Evolutionary conservation across 2,329 filamentous ascomycete genomes (phyloP).

Genomic region (Dactylellina parvicollis): DNA sequence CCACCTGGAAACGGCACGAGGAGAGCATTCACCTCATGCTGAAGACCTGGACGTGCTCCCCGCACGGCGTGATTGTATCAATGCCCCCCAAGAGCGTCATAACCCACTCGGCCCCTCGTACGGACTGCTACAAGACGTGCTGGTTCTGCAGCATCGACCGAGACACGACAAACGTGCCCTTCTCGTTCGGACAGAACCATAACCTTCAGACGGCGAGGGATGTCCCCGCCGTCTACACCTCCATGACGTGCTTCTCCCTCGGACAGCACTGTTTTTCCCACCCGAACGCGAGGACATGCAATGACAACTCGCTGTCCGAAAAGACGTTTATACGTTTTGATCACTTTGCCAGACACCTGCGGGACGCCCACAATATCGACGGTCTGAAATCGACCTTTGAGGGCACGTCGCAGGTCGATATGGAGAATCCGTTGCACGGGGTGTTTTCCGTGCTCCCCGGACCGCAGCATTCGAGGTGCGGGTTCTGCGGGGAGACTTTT

Average conservation of each 20-base stretch:
- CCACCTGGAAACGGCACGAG: constrained; percentile 51
- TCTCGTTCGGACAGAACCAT: constrained; percentile 31
- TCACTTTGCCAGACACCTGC: constrained; percentile 46
- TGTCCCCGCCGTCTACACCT: constrained; percentile 29
- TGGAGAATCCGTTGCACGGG: constrained; percentile 27
- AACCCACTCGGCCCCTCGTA: neutral
- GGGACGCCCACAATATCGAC: constrained; percentile 46
- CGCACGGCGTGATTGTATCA: constrained; percentile 29
- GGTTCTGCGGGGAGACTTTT: constrained; percentile 50
- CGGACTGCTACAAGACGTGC: constrained; percentile 27
- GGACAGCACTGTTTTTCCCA: constrained; percentile 45
- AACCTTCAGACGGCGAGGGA: constrained; percentile 15
- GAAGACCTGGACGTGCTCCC: constrained; percentile 49
- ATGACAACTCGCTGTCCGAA: constrained; percentile 43
- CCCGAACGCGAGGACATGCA: constrained; percentile 31
- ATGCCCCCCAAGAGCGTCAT: constrained; percentile 20
- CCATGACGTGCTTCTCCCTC: constrained; percentile 42
- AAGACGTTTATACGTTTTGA: constrained; percentile 53
- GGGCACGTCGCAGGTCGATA: constrained; percentile 4
- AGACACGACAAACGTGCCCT: constrained; percentile 28
- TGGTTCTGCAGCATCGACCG: constrained; percentile 51
- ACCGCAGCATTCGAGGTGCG: constrained; percentile 42
- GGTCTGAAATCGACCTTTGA: constrained; percentile 38
- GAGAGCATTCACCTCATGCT: constrained; percentile 51
- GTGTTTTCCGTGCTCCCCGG: constrained; percentile 34